A percentile compares a stretch with the other conserved stretches of the same genome.
phyloP scores from a whole-genome alignment of 176 grass and related monocot genomes.

The Juncus effusus region DNA sequence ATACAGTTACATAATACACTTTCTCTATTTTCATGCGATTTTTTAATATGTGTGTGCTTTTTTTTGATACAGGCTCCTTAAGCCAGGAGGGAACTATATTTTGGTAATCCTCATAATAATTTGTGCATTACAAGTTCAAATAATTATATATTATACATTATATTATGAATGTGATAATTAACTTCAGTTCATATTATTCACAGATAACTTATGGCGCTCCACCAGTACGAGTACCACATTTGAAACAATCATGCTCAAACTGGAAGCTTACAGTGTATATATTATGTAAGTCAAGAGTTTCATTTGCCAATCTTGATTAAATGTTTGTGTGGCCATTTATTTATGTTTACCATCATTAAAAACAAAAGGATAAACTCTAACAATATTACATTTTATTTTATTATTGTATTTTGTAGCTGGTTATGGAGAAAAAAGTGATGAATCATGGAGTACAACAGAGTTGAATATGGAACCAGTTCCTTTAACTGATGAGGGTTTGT shows the following conservation, averaged over 20 bases:
- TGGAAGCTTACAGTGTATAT: conserved; percentile 56
- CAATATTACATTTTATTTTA: not conserved
- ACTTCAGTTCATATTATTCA: conserved; percentile 17
- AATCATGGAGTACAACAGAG: conserved; percentile 18
- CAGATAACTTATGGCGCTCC: conserved; percentile 95
- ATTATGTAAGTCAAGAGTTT: conserved; percentile 37
- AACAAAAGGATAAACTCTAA: too few relatives aligned
- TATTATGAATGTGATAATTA: conserved; percentile 18
- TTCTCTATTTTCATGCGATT: not conserved
- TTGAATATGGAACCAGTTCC: conserved; percentile 54
- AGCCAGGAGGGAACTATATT: conserved; percentile 62
- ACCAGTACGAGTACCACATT: conserved; percentile 52
- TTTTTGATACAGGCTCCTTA: conserved; percentile 54
- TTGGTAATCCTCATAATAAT: conserved; percentile 45
- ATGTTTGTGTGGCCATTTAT: too few relatives aligned
- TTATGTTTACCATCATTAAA: too few relatives aligned
- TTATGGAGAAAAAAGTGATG: conserved; percentile 37
- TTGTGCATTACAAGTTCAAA: not conserved
- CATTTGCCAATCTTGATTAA: not conserved
- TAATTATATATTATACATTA: not conserved
- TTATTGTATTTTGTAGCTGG: conserved; percentile 44
- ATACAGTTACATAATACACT: too few relatives aligned
- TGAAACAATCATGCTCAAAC: conserved; percentile 45
- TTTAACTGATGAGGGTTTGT: conserved; percentile 47
- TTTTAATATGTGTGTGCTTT: conserved; percentile 13